A percentile compares a stretch with the other conserved stretches of the same genome.
Conservation (phyloP, 306 rosid genomes). For the Neltuma alba region DNA sequence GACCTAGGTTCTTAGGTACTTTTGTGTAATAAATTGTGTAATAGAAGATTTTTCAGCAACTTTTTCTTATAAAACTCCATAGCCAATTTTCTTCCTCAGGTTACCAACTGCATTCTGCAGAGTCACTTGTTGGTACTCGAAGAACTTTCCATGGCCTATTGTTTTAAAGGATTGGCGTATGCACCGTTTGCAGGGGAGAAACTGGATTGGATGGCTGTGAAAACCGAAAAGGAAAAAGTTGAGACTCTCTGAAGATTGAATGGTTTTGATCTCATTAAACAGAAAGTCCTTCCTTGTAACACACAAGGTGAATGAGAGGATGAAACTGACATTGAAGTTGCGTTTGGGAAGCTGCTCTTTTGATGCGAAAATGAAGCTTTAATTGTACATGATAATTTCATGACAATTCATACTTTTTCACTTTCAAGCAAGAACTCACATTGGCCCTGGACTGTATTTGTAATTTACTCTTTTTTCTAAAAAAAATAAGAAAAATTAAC, state of each 20-base stretch:
- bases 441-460: neutral
- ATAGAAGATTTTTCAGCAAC: too few relatives aligned
- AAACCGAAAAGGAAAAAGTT: neutral
- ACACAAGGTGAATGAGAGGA: neutral
- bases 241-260: neutral
- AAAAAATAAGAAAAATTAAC: too few relatives aligned
- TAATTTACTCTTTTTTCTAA: too few relatives aligned
- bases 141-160: too few relatives aligned
- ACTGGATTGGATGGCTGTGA: neutral
- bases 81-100: too few relatives aligned
- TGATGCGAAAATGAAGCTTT: neutral
- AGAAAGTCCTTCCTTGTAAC: neutral
- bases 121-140: conserved; percentile 6
- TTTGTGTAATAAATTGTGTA: too few relatives aligned
- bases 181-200: conserved; percentile 10
- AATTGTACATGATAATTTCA: neutral
- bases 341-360: neutral
- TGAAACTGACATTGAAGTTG: neutral
- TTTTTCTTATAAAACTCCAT: too few relatives aligned
- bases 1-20: too few relatives aligned
- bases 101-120: neutral
- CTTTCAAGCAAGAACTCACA: neutral
- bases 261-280: neutral
- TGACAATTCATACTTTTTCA: neutral
- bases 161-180: too few relatives aligned